Base-by-base conservation (phyloP, 345 rosid species). In the Combretum micranthum region DNA sequence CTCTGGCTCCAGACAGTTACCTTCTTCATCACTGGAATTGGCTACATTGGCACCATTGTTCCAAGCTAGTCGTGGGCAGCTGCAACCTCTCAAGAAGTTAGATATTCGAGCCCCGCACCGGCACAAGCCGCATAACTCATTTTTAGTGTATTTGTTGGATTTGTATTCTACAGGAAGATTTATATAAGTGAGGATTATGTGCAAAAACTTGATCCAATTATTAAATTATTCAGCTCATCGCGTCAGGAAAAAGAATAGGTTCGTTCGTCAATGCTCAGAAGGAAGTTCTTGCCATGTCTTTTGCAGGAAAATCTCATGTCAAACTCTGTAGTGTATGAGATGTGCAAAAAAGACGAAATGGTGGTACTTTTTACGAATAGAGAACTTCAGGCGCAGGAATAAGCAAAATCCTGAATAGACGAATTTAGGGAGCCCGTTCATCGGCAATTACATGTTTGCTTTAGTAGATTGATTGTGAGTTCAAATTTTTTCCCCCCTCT, bases 1-100 rank as follows among this genome's bases (percentile, higher is more conserved):
- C 83, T 94, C 50, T 94, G 80, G 73, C 95, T 94, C 50, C 99
- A 94, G 80, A 85, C 96, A 1, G 2, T 87, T 64, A 67, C 89
- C 51, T 94, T 87, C 97, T 69, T 84, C 80, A 94, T 94, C 66
- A 74, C 87, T 14, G 99, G 99, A 63, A 69, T 94, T 22, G 99
- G 99, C 52, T 94, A 89, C 66, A 67, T 94, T 2, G 99, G 99
- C 50, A 94, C 97, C 52, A 87, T 87, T 62, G 83, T 90, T 55
- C 72, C 71, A 3, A 66, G 65, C 59, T 69, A 58, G 21, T 64
- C 56, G 60, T 20, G 13, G n/a, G 8, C 32, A 14, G 42, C 12
- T 15, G 4, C 2, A 16, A 42, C 32, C 4, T 44, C 60, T 49
- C 61, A 22, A 46, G n/a, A n/a, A n/a, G 42, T 1, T 57, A 57